Percentiles rank a stretch among this genome's conserved stretches.
These are phyloP conservation scores for Didymella lethalis DNA, from an alignment of 2,329 filamentous ascomycete species.

Conservation along the genomic window DNA sequence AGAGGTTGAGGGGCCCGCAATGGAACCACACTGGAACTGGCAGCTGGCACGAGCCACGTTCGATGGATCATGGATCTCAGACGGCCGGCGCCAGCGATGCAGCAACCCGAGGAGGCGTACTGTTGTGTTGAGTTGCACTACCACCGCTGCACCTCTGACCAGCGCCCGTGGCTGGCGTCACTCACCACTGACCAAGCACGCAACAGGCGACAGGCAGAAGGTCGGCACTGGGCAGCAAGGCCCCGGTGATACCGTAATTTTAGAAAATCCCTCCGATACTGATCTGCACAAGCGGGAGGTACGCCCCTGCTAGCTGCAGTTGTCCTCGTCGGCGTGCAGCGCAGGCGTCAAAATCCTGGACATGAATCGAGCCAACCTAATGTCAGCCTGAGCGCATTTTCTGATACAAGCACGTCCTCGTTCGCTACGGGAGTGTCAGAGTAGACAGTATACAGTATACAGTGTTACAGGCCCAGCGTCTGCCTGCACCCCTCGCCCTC, in stretches of 20 bases:
- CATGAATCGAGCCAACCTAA: constrained; percentile 18
- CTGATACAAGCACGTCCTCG: constrained; percentile 27
- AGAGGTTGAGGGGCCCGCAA: constrained; percentile 17
- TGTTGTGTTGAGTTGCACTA: constrained; percentile 25
- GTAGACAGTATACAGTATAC: not conserved
- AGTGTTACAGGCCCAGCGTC: not conserved
- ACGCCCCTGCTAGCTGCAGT: constrained; percentile 39
- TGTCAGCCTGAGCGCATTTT: constrained; percentile 23
- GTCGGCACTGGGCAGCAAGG: constrained; percentile 2
- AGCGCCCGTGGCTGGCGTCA: constrained; percentile 21
- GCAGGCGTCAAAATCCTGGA: constrained; percentile 20
- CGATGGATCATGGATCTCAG: constrained; percentile 1
- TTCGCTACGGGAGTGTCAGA: constrained; percentile 26
- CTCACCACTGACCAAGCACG: constrained; percentile 8
- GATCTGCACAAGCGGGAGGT: constrained; percentile 36
- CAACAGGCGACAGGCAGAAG: constrained; percentile 15
- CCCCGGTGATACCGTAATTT: constrained; percentile 20
- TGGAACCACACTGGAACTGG: constrained; percentile 12
- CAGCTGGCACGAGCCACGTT: constrained; percentile 24
- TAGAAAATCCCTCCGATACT: constrained; percentile 33
- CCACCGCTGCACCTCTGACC: constrained; percentile 19
- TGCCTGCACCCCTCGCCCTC: constrained; percentile 17
- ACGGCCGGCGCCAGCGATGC: constrained; percentile 6
- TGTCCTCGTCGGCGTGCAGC: constrained; percentile 28
- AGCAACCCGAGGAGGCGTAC: constrained; percentile 9